Conservation (phyloP, 148 eudicot genomes). For the Vaccinium corymbosum region DNA sequence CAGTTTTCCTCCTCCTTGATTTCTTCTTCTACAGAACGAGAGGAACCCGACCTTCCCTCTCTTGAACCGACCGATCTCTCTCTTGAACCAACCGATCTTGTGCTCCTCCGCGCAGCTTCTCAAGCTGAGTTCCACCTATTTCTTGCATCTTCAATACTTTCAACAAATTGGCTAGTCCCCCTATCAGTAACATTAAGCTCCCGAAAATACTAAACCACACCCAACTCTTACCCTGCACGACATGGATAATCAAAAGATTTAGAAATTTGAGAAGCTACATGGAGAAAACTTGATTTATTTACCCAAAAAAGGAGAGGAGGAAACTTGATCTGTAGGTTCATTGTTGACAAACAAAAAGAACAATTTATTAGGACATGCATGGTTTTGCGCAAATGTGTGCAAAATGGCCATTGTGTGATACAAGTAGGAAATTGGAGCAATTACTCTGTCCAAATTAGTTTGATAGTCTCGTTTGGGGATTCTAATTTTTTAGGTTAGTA, state of each 20-base stretch:
- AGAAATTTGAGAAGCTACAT: neutral
- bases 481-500: too few relatives aligned
- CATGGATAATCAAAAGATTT: neutral
- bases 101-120: constrained; percentile 85
- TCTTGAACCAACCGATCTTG: constrained; percentile 52
- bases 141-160: constrained; percentile 86
- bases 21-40: neutral
- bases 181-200: constrained; percentile 57
- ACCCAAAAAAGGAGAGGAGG: too few relatives aligned
- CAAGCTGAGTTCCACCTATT: constrained; percentile 48
- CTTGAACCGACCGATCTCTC: constrained; percentile 33
- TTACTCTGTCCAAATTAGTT: too few relatives aligned
- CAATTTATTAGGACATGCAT: neutral
- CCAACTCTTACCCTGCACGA: constrained; percentile 54
- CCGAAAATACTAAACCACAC: constrained; percentile 67
- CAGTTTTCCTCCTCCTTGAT: neutral
- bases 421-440: neutral
- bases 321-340: neutral
- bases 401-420: neutral
- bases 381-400: neutral
- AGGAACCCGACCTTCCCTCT: constrained; percentile 5
- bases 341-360: neutral
- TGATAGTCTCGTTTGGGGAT: too few relatives aligned
- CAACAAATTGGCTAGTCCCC: constrained; percentile 70
- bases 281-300: neutral